Percentiles rank a stretch among this genome's conserved stretches.
These are phyloP conservation scores for Xylaria sp. DNA, from an alignment of 2,329 filamentous ascomycete species.

Conservation along the genomic window DNA sequence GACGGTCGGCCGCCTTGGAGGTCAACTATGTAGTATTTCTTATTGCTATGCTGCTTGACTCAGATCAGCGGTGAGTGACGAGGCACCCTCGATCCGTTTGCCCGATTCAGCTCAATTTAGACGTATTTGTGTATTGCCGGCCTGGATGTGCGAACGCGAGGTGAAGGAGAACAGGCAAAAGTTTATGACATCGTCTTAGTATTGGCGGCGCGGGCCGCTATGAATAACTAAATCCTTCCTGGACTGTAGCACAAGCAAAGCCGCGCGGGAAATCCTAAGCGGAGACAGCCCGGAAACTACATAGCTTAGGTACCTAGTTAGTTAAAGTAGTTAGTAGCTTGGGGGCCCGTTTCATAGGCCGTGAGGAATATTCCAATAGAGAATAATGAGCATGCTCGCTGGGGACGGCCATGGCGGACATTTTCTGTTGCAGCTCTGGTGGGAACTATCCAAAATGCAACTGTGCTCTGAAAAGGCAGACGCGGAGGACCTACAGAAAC, in stretches of 20 bases:
- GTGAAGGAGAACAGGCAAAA: not conserved
- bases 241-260: not conserved
- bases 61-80: slow-evolving; percentile 3
- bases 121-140: not conserved
- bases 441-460: not conserved
- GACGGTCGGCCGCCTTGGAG: not conserved
- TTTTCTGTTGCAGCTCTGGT: not conserved
- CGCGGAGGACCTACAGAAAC: not conserved
- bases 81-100: slow-evolving; percentile 1
- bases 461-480: not conserved
- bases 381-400: not conserved
- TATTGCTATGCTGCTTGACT: not conserved
- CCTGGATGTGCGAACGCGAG: not conserved
- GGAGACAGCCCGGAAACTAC: not conserved
- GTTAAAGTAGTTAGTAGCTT: not conserved
- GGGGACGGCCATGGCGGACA: not conserved
- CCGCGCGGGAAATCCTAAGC: not conserved
- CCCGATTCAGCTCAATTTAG: slow-evolving; percentile 16
- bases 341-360: not conserved
- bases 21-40: not conserved
- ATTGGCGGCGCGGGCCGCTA: slow-evolving; percentile 11
- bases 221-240: slow-evolving; percentile 1
- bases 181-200: not conserved
- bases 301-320: no score
- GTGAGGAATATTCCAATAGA: slow-evolving; percentile 9